Conservation (phyloP, 2,329 filamentous ascomycete genomes). For the Phialophora verrucosa region DNA sequence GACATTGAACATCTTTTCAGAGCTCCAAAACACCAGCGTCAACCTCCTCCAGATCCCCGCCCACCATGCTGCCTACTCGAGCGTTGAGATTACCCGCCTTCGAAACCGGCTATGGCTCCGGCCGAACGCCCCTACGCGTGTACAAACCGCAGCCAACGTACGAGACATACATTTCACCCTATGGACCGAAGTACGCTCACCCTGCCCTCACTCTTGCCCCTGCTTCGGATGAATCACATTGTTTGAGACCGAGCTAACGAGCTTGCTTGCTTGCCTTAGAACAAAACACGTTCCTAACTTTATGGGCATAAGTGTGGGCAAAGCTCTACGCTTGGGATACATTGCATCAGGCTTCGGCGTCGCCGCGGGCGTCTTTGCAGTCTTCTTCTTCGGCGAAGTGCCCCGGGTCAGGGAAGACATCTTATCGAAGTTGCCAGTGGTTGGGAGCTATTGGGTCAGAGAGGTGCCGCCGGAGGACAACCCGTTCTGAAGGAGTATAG, state of each 20-base stretch:
- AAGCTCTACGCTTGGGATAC: conserved; percentile 46
- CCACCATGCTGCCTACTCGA: conserved; percentile 1
- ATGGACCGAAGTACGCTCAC: conserved; percentile 65
- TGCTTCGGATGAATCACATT: not conserved
- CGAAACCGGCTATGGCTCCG: conserved; percentile 32
- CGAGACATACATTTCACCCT: conserved; percentile 62
- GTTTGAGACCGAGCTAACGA: conserved; percentile 1
- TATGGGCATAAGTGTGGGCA: conserved; percentile 35
- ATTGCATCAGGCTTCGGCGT: conserved; percentile 63
- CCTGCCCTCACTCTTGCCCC: conserved; percentile 55
- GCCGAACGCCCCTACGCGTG: conserved; percentile 35
- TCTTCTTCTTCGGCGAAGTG: conserved; percentile 70
- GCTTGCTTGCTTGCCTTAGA: conserved; percentile 1
- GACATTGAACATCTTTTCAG: conserved; percentile 15
- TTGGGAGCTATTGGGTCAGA: conserved; percentile 62
- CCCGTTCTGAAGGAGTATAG: conserved; percentile 36
- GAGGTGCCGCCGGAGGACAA: conserved; percentile 69
- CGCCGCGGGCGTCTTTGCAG: conserved; percentile 62
- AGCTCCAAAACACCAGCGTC: conserved; percentile 7
- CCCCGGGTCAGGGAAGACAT: conserved; percentile 68
- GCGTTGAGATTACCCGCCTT: conserved; percentile 20
- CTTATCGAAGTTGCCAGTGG: conserved; percentile 64
- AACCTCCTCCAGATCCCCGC: not conserved
- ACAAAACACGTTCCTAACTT: conserved; percentile 37
- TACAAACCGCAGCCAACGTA: conserved; percentile 38